Conservation (phyloP, 495 filamentous ascomycete species). For the Penicillium goetzii region DNA sequence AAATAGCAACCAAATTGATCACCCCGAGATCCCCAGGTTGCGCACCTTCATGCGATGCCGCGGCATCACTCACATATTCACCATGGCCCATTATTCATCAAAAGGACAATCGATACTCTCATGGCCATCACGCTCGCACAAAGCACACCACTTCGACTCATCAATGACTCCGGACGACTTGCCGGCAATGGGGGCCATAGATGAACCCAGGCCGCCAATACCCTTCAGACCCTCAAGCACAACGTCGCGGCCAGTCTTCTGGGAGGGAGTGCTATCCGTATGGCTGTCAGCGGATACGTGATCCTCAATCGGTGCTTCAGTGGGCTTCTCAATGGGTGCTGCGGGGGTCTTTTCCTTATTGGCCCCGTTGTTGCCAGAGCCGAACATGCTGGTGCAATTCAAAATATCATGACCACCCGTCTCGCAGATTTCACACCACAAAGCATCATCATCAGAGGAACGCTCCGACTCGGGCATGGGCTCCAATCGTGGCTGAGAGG, state of each 20-base stretch:
- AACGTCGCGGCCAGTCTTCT: slow-evolving; percentile 54
- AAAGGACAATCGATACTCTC: slow-evolving; percentile 94
- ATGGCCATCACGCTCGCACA: slow-evolving; percentile 95
- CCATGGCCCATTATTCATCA: slow-evolving; percentile 69
- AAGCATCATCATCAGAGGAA: slow-evolving; percentile 71
- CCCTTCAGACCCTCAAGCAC: slow-evolving; percentile 68
- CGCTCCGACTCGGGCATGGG: slow-evolving; percentile 74
- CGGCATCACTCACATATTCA: slow-evolving; percentile 21
- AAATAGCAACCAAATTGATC: slow-evolving; percentile 9
- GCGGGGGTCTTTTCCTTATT: slow-evolving; percentile 21
- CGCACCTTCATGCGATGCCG: slow-evolving; percentile 10
- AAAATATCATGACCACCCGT: slow-evolving; percentile 91
- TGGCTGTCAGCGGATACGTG: slow-evolving; percentile 24
- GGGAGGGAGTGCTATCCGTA: slow-evolving; percentile 27
- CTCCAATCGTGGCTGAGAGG: slow-evolving; percentile 45
- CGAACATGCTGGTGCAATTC: slow-evolving; percentile 88
- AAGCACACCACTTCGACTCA: slow-evolving; percentile 89
- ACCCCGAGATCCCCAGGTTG: slow-evolving; percentile 9
- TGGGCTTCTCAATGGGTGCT: slow-evolving; percentile 24
- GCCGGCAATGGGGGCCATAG: slow-evolving; percentile 63
- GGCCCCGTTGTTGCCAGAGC: slow-evolving; percentile 30
- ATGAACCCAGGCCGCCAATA: slow-evolving; percentile 48
- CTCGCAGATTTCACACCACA: slow-evolving; percentile 98
- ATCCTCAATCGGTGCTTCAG: slow-evolving; percentile 23
- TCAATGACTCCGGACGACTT: slow-evolving; percentile 82